Conservation (phyloP, 352 stramenopile species). For the Phytophthora lateralis region DNA sequence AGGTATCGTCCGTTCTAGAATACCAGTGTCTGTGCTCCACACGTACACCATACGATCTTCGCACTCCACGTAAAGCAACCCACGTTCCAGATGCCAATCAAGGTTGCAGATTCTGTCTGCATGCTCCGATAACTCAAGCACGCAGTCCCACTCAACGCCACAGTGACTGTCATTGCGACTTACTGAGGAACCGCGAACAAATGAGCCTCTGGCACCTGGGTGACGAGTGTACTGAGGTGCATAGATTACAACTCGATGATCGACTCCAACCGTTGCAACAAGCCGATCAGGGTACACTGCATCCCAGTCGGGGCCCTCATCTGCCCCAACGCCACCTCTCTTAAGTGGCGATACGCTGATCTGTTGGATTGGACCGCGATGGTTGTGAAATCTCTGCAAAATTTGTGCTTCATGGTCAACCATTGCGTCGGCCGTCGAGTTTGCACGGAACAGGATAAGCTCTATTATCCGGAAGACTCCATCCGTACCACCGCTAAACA, state of each 20-base stretch:
- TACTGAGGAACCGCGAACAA: conserved; percentile 9
- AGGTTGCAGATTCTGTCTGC: conserved; percentile 51
- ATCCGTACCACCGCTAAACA: conserved; percentile 73
- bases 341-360: conserved; percentile 61
- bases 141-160: conserved; percentile 61
- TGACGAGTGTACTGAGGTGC: conserved; percentile 60
- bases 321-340: conserved; percentile 5
- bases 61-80: conserved; percentile 69
- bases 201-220: conserved; percentile 15
- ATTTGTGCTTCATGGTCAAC: conserved; percentile 49
- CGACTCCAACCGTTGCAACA: conserved; percentile 64
- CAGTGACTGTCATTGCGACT: conserved; percentile 5
- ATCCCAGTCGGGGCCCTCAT: conserved; percentile 18
- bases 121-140: conserved; percentile 71
- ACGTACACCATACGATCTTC: conserved; percentile 80
- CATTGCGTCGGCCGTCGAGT: conserved; percentile 8
- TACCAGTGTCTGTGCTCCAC: conserved; percentile 78
- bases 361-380: conserved; percentile 66
- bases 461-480: conserved; percentile 64
- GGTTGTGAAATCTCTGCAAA: conserved; percentile 64
- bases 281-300: conserved; percentile 53
- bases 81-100: conserved; percentile 68
- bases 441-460: conserved; percentile 40
- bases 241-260: conserved; percentile 67
- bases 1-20: conserved; percentile 71